Percentiles rank a stretch among this genome's conserved stretches.
phyloP scores from a whole-genome alignment of 2,329 filamentous ascomycete species.

The Colletotrichum lini region DNA sequence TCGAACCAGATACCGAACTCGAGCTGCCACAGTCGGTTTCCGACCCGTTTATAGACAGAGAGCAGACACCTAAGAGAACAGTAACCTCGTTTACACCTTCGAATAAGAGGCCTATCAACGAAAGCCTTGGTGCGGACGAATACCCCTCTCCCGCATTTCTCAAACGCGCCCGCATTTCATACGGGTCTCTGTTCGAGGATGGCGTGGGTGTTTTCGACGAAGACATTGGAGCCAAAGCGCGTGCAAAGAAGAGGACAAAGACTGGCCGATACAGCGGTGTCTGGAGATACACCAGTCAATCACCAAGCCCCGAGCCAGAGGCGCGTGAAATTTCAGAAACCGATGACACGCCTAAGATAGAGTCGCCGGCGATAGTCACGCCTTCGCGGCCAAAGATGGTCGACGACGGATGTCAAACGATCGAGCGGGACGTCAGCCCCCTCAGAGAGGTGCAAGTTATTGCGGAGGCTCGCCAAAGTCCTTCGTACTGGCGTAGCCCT shows the following conservation, averaged over 20 bases:
- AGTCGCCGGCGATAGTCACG: slow-evolving; percentile 25
- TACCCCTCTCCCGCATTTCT: slow-evolving; percentile 87
- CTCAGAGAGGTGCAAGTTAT: slow-evolving; percentile 40
- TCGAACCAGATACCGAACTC: slow-evolving; percentile 39
- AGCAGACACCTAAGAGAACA: slow-evolving; percentile 36
- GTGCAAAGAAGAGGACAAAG: slow-evolving; percentile 78
- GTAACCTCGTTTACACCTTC: slow-evolving; percentile 21
- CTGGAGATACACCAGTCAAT: slow-evolving; percentile 83
- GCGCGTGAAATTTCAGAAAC: slow-evolving; percentile 46
- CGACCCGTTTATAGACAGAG: slow-evolving; percentile 44
- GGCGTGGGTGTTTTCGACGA: slow-evolving; percentile 80
- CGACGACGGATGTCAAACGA: slow-evolving; percentile 51
- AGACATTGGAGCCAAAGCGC: slow-evolving; percentile 71
- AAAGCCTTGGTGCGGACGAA: slow-evolving; percentile 61
- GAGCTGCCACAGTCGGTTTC: slow-evolving; percentile 38
- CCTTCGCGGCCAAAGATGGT: slow-evolving; percentile 46
- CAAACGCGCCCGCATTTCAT: slow-evolving; percentile 78
- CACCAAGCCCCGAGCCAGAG: slow-evolving; percentile 77
- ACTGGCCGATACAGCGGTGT: slow-evolving; percentile 76
- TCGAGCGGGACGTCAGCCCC: slow-evolving; percentile 45
- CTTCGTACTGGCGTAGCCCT: slow-evolving; percentile 31
- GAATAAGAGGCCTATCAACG: slow-evolving; percentile 52
- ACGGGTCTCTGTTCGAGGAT: slow-evolving; percentile 75
- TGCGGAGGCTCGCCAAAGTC: slow-evolving; percentile 34
- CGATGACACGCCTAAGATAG: slow-evolving; percentile 28